A percentile compares a stretch with the other conserved stretches of the same genome.
Conservation (phyloP, 2,329 filamentous ascomycete genomes). For the Hansfordia pulvinata region DNA sequence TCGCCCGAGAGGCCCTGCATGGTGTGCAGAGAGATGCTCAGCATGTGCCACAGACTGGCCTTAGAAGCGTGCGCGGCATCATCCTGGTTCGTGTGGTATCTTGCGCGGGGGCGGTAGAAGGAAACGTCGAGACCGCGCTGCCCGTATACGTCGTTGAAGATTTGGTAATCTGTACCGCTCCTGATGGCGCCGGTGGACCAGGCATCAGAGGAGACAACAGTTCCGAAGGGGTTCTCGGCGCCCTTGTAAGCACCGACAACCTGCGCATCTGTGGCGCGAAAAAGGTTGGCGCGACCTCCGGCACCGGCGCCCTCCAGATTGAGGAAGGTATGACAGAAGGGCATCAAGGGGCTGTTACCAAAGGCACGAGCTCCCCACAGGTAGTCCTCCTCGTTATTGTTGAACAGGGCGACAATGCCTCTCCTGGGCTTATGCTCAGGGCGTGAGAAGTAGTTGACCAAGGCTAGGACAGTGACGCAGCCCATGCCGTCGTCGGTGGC, state of each 20-base stretch:
- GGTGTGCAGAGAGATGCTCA: conserved; percentile 69
- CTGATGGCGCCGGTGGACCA: conserved; percentile 68
- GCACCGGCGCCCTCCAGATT: conserved; percentile 94
- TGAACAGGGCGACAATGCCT: conserved; percentile 74
- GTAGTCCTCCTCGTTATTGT: conserved; percentile 93
- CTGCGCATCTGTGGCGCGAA: conserved; percentile 78
- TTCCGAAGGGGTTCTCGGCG: conserved; percentile 66
- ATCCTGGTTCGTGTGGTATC: conserved; percentile 88
- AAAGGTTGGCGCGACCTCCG: conserved; percentile 75
- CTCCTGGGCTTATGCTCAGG: conserved; percentile 58
- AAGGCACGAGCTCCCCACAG: conserved; percentile 80
- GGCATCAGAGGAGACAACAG: conserved; percentile 68
- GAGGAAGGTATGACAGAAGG: conserved; percentile 74
- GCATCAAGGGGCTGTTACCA: conserved; percentile 66
- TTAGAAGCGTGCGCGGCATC: conserved; percentile 66
- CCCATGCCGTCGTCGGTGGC: conserved; percentile 91
- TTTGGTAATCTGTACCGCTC: conserved; percentile 80
- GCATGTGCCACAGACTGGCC: conserved; percentile 80
- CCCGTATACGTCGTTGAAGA: conserved; percentile 66
- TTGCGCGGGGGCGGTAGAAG: conserved; percentile 73
- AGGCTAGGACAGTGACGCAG: conserved; percentile 72
- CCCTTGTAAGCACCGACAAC: conserved; percentile 67
- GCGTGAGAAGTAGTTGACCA: conserved; percentile 75
- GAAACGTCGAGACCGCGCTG: conserved; percentile 84
- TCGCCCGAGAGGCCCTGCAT: conserved; percentile 58